A percentile compares a stretch with the other conserved stretches of the same genome.
Evolutionary conservation across 495 filamentous ascomycete species (phyloP).

Genomic region (Penicillium crystallinum): DNA sequence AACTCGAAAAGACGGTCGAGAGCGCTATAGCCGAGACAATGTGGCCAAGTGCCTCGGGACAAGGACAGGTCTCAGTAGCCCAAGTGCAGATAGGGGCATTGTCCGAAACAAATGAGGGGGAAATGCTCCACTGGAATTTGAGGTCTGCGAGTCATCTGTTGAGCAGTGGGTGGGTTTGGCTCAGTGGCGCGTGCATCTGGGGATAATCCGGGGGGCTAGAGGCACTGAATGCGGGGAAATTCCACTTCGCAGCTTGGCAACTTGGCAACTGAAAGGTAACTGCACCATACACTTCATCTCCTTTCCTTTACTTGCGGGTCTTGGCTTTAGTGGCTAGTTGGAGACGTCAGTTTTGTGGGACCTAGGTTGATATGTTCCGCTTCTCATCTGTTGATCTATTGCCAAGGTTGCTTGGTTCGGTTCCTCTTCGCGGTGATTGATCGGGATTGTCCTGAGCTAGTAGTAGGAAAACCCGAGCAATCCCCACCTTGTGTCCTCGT

Average conservation of each 20-base stretch:
- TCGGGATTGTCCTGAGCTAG: neutral
- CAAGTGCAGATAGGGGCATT: too few species aligned
- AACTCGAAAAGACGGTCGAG: too few species aligned
- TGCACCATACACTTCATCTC: neutral
- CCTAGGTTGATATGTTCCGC: neutral
- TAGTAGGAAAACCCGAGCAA: too few species aligned
- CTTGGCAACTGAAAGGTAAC: too few species aligned
- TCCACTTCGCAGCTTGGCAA: conserved; percentile 5
- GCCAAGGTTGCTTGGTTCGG: neutral
- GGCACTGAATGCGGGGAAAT: conserved; percentile 11
- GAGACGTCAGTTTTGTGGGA: neutral
- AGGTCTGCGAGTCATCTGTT: too few species aligned
- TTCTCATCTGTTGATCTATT: neutral
- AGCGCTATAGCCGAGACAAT: too few species aligned
- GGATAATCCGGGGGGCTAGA: conserved; percentile 3
- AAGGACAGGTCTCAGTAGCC: too few species aligned
- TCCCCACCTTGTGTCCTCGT: neutral
- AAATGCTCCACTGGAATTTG: too few species aligned
- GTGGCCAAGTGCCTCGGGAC: too few species aligned
- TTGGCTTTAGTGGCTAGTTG: neutral
- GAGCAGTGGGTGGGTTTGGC: neutral
- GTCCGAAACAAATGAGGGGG: too few species aligned
- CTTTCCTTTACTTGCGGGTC: neutral
- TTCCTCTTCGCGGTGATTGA: neutral
- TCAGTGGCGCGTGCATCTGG: neutral